Conservation (phyloP, 1,139 yeast species). For the Pichia cactophila region DNA sequence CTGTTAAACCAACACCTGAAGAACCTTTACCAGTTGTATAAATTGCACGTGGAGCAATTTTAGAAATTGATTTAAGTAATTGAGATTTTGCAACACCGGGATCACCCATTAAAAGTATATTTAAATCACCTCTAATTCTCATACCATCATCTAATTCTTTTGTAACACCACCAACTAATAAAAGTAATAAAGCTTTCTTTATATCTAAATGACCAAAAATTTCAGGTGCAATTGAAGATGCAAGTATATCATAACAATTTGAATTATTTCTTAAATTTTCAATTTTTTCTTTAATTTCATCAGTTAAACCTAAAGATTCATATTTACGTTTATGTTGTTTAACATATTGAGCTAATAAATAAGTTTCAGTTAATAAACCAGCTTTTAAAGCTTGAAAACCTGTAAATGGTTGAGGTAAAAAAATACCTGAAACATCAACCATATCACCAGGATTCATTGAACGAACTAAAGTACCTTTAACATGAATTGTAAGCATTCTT, state of each 20-base stretch:
- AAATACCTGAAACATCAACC: slow-evolving; percentile 87
- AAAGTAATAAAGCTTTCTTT: slow-evolving; percentile 76
- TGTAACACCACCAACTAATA: slow-evolving; percentile 92
- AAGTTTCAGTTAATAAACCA: slow-evolving; percentile 90
- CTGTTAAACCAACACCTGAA: slow-evolving; percentile 98
- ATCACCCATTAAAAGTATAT: slow-evolving; percentile 96
- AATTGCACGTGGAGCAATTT: slow-evolving; percentile 94
- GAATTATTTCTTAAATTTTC: slow-evolving; percentile 49
- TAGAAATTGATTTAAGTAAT: slow-evolving; percentile 80
- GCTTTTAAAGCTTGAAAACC: slow-evolving; percentile 91
- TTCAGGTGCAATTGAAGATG: slow-evolving; percentile 94
- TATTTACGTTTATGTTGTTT: slow-evolving; percentile 86
- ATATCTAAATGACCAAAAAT: slow-evolving; percentile 92
- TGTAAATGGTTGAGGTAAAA: slow-evolving; percentile 90
- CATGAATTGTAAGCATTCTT: slow-evolving; percentile 72
- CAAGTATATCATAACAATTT: slow-evolving; percentile 69
- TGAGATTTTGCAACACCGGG: slow-evolving; percentile 99
- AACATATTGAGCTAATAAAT: slow-evolving; percentile 79
- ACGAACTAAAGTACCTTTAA: slow-evolving; percentile 86
- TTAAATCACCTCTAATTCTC: slow-evolving; percentile 95
- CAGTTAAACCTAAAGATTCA: slow-evolving; percentile 54
- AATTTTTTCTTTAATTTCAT: slow-evolving; percentile 50
- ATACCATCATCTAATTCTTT: slow-evolving; percentile 94
- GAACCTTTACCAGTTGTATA: slow-evolving; percentile 99
- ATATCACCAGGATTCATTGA: slow-evolving; percentile 89